phyloP scores from a whole-genome alignment of 2,329 filamentous ascomycete genomes.

The Penicillium brasilianum region DNA sequence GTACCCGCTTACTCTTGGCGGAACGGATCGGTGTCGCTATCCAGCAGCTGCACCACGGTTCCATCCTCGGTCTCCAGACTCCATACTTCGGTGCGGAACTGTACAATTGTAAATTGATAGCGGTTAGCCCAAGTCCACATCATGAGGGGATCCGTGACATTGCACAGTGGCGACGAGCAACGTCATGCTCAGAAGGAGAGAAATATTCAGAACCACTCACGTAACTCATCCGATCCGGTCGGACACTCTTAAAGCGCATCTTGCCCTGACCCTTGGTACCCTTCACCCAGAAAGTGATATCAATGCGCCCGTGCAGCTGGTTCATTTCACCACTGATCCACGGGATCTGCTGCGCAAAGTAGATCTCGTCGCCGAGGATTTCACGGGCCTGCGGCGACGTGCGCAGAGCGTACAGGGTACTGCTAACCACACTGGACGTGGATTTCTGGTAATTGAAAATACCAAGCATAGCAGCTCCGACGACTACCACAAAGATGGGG shows the following conservation, averaged over 20 bases:
- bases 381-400: slow-evolving; percentile 76
- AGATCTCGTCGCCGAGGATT: slow-evolving; percentile 83
- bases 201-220: slow-evolving; percentile 46
- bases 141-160: not conserved
- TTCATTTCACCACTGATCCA: slow-evolving; percentile 90
- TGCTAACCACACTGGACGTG: slow-evolving; percentile 82
- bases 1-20: slow-evolving; percentile 47
- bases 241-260: slow-evolving; percentile 80
- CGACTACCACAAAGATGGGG: slow-evolving; percentile 77
- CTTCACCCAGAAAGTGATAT: slow-evolving; percentile 85
- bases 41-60: slow-evolving; percentile 75
- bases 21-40: slow-evolving; percentile 72
- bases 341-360: slow-evolving; percentile 77
- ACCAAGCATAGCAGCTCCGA: slow-evolving; percentile 73
- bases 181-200: not conserved
- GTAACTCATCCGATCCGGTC: slow-evolving; percentile 67
- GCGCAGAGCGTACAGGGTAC: slow-evolving; percentile 88
- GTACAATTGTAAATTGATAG: slow-evolving; percentile 9
- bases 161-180: not conserved
- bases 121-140: not conserved
- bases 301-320: slow-evolving; percentile 86
- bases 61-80: slow-evolving; percentile 73
- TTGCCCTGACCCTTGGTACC: slow-evolving; percentile 72
- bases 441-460: slow-evolving; percentile 99
- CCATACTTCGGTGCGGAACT: slow-evolving; percentile 92